phyloP scores from a whole-genome alignment of 129 eudicot species.

The Deinandra increscens region DNA sequence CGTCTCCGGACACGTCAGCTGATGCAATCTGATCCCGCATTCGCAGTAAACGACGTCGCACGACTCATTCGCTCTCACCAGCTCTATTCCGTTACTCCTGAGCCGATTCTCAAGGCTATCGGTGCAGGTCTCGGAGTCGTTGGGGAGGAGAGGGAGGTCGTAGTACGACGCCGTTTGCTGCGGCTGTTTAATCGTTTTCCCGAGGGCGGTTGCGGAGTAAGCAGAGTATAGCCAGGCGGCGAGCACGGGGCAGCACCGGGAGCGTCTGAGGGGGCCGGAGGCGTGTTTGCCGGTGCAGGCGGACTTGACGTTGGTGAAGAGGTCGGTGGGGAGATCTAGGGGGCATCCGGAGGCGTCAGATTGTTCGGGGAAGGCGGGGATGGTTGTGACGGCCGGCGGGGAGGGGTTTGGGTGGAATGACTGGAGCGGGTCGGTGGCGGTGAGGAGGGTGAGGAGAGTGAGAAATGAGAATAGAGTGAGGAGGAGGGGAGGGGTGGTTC shows the following conservation, averaged over 20 bases:
- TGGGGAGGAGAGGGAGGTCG: conserved; percentile 78
- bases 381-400: conserved; percentile 48
- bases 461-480: no score
- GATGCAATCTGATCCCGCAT: conserved; percentile 79
- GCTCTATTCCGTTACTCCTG: conserved; percentile 46
- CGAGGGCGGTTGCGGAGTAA: conserved; percentile 59
- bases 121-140: conserved; percentile 87
- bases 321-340: conserved; percentile 59
- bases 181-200: conserved; percentile 15
- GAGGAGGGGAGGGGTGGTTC: no score
- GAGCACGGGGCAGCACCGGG: conserved; percentile 81
- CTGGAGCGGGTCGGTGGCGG: conserved; percentile 48
- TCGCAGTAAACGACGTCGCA: conserved; percentile 85
- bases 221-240: conserved; percentile 91
- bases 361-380: conserved; percentile 87
- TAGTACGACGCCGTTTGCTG: conserved; percentile 43
- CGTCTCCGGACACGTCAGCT: conserved; percentile 63
- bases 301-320: conserved; percentile 53
- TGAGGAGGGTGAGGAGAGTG: no score
- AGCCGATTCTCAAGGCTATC: conserved; percentile 54
- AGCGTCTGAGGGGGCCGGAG: conserved; percentile 37
- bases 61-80: conserved; percentile 57
- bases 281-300: conserved; percentile 51
- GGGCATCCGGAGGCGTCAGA: conserved; percentile 64
- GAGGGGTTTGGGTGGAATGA: conserved; percentile 45